Evolutionary conservation across 768 basidiomycete species (phyloP), one percentile per base, ranked within the genome.

Genomic region (Leucocoprinus leucothites): DNA sequence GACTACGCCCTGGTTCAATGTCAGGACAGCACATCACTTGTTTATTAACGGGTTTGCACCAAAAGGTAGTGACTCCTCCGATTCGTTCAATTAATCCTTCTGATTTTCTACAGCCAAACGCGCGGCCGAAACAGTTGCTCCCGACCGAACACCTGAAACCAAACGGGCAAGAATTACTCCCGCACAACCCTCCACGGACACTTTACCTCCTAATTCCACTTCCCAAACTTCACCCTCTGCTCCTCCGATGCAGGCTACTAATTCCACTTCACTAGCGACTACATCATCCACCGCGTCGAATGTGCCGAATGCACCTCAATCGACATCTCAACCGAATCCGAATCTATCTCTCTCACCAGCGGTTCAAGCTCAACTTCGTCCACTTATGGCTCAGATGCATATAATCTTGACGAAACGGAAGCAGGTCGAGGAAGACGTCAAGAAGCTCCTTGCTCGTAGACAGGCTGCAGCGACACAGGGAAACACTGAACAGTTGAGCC

Each of bases 1-100:
- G 5, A 76, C 80, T 42, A 63, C 67, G 1, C 80, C 83, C 3
- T 89, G 85, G 82, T 89, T 87, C 64, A 57, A 69, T 18, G 75
- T 83, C 9, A 74, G 73, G 9, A 51, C 77, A 1, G 67, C 71
- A 0, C 80, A 85, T 63, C 58, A 64, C 3, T 57, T 87, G 11
- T 68, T 76, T 4, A 67, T 87, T 0, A 69, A 77, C 34, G 78
- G 83, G 5, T 80, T 81, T 53, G 66, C 82, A 24, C 57, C 62
- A 67, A 66, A n/a, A n/a, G n/a, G n/a, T n/a, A n/a, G n/a, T n/a
- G n/a, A n/a, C n/a, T n/a, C n/a, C n/a, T n/a, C n/a, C n/a, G n/a
- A n/a, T n/a, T n/a, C n/a, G n/a, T n/a, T n/a, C n/a, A n/a, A n/a
- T 41, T 2, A 9, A 40, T 38, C 34, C 40, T 49, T 49, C 7